Evolutionary conservation across 140 eudicot genomes (phyloP).

Genomic region (Senecio squalidus): DNA sequence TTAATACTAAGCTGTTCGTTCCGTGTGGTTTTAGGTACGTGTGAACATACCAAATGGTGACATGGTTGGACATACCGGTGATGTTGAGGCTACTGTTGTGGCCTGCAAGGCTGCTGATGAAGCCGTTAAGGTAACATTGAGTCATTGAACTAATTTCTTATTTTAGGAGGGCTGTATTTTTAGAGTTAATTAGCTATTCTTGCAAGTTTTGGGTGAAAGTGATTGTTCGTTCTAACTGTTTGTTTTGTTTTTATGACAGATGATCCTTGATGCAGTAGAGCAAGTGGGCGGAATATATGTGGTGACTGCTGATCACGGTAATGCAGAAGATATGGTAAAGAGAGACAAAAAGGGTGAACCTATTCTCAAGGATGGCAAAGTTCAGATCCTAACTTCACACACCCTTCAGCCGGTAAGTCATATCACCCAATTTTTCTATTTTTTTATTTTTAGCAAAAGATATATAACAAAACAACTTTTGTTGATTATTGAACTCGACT

Average conservation of each 20-base stretch:
- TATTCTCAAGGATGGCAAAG: conserved; percentile 62
- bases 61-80: conserved; percentile 98
- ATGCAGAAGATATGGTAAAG: conserved; percentile 99
- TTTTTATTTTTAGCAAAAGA: background rate
- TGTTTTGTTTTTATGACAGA: conserved; percentile 33
- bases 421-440: background rate
- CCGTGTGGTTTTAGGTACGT: conserved; percentile 47
- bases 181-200: too few species aligned
- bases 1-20: background rate
- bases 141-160: too few species aligned
- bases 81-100: conserved; percentile 69
- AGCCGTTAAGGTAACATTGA: conserved; percentile 65
- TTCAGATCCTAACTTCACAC: conserved; percentile 95
- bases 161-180: too few species aligned
- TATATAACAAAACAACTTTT: background rate
- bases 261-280: conserved; percentile 89
- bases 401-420: conserved; percentile 79
- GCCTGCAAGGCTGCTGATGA: conserved; percentile 92
- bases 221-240: background rate
- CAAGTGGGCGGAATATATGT: conserved; percentile 97
- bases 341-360: conserved; percentile 97
- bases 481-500: background rate
- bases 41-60: conserved; percentile 84
- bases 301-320: conserved; percentile 97
- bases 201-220: background rate